Conservation (phyloP, 768 basidiomycete species). For the Tulasnella sp. region DNA sequence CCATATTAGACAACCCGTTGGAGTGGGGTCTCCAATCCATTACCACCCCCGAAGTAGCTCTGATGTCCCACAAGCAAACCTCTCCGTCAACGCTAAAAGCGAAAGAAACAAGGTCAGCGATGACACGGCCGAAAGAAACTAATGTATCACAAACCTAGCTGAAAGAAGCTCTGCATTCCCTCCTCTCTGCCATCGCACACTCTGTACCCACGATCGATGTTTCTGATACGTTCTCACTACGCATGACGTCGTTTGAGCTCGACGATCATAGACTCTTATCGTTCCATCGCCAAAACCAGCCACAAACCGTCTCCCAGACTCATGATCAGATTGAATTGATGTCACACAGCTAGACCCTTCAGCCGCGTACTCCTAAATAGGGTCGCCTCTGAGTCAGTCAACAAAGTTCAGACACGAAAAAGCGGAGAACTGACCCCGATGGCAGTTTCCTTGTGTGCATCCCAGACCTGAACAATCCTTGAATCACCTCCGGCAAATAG, state of each 20-base stretch:
- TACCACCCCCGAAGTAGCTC: conserved; percentile 45
- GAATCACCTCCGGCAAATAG: conserved; percentile 88
- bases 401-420: background rate
- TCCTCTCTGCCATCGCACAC: conserved; percentile 70
- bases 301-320: conserved; percentile 64
- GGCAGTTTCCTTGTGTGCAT: conserved; percentile 72
- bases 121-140: background rate
- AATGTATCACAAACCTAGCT: conserved; percentile 54
- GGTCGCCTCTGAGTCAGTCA: background rate
- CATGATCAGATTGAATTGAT: conserved; percentile 62
- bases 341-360: conserved; percentile 85
- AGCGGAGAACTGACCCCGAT: conserved; percentile 40
- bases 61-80: conserved; percentile 83
- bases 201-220: conserved; percentile 82
- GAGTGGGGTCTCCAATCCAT: conserved; percentile 53
- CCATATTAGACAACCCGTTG: conserved; percentile 68
- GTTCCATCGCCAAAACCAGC: conserved; percentile 89
- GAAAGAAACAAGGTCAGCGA: background rate
- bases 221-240: conserved; percentile 66
- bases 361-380: conserved; percentile 67
- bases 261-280: conserved; percentile 81
- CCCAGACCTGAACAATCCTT: conserved; percentile 81
- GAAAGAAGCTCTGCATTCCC: conserved; percentile 61
- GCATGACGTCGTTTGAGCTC: conserved; percentile 70
- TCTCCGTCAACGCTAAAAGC: conserved; percentile 65